phyloP scores from a whole-genome alignment of 2,329 filamentous ascomycete species.

The Diaporthe velutina region DNA sequence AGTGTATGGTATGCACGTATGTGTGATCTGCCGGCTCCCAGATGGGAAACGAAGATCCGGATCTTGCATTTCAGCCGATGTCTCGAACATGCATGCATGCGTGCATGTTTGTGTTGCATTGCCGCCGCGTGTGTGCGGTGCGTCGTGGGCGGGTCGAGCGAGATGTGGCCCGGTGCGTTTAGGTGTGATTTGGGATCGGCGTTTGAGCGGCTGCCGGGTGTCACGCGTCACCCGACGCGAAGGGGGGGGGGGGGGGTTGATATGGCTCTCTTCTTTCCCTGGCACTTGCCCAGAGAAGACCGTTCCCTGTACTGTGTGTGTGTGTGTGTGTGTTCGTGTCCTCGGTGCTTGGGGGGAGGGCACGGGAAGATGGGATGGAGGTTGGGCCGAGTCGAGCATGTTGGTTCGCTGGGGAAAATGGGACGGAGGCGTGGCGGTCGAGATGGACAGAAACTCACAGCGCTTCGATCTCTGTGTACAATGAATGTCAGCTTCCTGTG shows the following conservation, averaged over 20 bases:
- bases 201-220: not conserved
- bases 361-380: not conserved
- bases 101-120: conserved; percentile 25
- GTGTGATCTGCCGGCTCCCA: not conserved
- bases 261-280: not conserved
- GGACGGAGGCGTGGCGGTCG: not conserved
- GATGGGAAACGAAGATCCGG: not conserved
- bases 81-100: conserved; percentile 17
- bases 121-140: not conserved
- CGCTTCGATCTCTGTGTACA: conserved; percentile 82
- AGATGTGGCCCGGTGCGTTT: not conserved
- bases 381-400: not conserved
- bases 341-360: not conserved
- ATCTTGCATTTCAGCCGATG: conserved; percentile 23
- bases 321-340: too few relatives aligned
- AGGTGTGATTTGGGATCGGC: not conserved
- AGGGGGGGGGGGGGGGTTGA: not conserved
- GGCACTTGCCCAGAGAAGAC: not conserved
- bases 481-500: not conserved
- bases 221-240: not conserved
- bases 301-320: not conserved
- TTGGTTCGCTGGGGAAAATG: not conserved
- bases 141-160: not conserved
- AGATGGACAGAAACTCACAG: conserved; percentile 71
- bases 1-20: not conserved